A percentile compares a stretch with the other conserved stretches of the same genome.
Evolutionary conservation across 148 eudicot genomes (phyloP).

Genomic region (Amaranthus palmeri): DNA sequence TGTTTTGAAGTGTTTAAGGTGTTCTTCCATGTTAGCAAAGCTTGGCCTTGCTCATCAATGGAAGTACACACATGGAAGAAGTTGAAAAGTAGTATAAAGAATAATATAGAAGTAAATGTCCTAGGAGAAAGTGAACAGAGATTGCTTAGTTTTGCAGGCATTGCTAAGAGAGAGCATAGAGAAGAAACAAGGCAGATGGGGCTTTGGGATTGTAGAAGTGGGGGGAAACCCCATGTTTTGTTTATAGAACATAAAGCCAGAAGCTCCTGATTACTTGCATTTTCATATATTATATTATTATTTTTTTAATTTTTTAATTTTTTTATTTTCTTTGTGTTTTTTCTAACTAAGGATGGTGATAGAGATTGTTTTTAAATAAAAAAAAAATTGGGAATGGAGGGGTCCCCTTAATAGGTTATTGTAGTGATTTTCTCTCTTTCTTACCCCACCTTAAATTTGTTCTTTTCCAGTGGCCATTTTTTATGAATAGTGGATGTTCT

Average conservation of each 20-base stretch:
- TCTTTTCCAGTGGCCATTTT: not conserved
- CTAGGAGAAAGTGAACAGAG: slow-evolving; percentile 29
- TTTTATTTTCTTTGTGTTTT: slow-evolving; percentile 11
- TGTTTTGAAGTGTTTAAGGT: slow-evolving; percentile 39
- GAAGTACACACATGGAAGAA: slow-evolving; percentile 38
- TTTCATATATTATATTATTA: slow-evolving; percentile 25
- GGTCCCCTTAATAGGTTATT: not conserved
- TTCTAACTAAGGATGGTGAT: slow-evolving; percentile 37
- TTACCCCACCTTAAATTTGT: slow-evolving; percentile 12
- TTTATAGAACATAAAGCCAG: slow-evolving; percentile 54
- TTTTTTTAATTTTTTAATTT: not conserved
- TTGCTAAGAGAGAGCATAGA: slow-evolving; percentile 34
- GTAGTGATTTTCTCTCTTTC: not conserved
- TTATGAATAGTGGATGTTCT: not conserved
- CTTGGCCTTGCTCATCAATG: slow-evolving; percentile 76
- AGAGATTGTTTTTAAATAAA: slow-evolving; percentile 10
- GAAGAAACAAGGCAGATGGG: slow-evolving; percentile 20
- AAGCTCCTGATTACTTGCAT: slow-evolving; percentile 49
- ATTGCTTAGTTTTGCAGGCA: slow-evolving; percentile 50
- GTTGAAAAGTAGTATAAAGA: slow-evolving; percentile 22
- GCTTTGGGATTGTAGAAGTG: slow-evolving; percentile 67
- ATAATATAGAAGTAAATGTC: slow-evolving; percentile 12
- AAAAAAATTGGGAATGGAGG: not conserved
- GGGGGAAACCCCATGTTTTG: slow-evolving; percentile 94
- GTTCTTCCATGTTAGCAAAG: slow-evolving; percentile 76